phyloP scores from a whole-genome alignment of 352 stramenopile genomes.

The Thraustochytrium sp. region DNA sequence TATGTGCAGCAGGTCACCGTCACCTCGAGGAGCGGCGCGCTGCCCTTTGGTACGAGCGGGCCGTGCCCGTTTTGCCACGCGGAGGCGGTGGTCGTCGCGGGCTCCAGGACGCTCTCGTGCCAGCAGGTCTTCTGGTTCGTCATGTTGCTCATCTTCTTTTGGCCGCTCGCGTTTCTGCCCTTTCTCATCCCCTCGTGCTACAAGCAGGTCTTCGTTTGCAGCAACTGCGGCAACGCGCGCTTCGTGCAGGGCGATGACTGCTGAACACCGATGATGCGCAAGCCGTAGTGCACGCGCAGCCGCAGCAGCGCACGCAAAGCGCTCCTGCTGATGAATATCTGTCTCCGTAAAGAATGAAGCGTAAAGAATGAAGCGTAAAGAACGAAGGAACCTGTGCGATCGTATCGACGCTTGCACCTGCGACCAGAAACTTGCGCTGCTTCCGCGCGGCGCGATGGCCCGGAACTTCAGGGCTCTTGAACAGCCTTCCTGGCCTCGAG shows the following conservation, averaged over 20 bases:
- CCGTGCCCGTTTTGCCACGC: neutral
- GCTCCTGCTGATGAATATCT: neutral
- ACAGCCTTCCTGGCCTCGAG: too few species aligned
- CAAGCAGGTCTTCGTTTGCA: neutral
- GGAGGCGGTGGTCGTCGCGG: neutral
- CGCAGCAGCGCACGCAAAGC: neutral
- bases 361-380: neutral
- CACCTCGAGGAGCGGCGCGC: neutral
- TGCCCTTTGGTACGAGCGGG: neutral
- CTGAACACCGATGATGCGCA: neutral
- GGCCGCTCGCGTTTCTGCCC: neutral
- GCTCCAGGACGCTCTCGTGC: neutral
- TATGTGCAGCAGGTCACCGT: neutral
- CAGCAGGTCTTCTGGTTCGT: neutral
- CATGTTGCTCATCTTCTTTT: conserved; percentile 2
- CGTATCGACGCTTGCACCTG: too few species aligned
- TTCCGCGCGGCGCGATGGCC: too few species aligned
- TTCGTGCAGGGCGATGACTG: neutral
- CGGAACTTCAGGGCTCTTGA: too few species aligned
- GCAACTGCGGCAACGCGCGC: neutral
- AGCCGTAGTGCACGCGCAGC: neutral
- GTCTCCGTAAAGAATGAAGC: neutral
- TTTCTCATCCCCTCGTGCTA: neutral
- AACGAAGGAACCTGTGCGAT: too few species aligned
- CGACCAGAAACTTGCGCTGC: too few species aligned